Base-by-base conservation (phyloP, 1,284 basidiomycete genomes). In the Lignosus rhinocerotis region DNA sequence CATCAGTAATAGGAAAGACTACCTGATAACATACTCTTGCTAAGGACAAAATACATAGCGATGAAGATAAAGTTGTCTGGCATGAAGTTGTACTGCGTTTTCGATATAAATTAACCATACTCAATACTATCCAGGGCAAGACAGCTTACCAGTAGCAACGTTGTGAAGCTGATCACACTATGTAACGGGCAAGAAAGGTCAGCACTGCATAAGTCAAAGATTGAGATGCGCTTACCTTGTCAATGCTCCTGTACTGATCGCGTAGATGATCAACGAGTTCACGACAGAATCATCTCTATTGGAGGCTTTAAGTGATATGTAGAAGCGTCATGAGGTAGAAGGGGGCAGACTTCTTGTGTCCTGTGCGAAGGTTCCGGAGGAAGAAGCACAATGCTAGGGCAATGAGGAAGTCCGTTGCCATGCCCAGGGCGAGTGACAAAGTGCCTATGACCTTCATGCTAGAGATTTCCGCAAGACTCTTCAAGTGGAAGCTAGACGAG, bases 241-340 rank as follows among this genome's bases (percentile, higher is more conserved):
- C 45, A 89, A 50, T 9, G 78, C 72, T n/a, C 87, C 84, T 0
- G 84, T 86, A 63, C 84, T 85, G 55, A 86, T 78, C 10, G 84
- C 80, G 56, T 83, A 82, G 30, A 82, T 59, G 3, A 76, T 82
- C 38, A 85, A 62, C 1, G 69, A 78, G 61, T 81, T 82, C 38
- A 89, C 80, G n/a, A 87, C 72, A 5, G 81, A 81, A 68, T 87
- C 81, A 44, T 82, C 80, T 44, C 86, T 88, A 59, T 38, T 44
- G 51, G 30, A 53, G 51, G 39, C 31, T 8, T 49, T 54, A 51
- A 58, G 49, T 34, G 60, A 50, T 43, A 3, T 47, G 16, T 6
- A 3, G 34, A 21, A 25, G 41, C 36, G 16, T 30, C 6, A 21
- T 31, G 7, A 56, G 11, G 31, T 6, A 39, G 32, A 58, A 6